These are phyloP conservation scores for Hypoxylon sp. DNA, from an alignment of 2,329 filamentous ascomycete genomes.

Conservation along the genomic window DNA sequence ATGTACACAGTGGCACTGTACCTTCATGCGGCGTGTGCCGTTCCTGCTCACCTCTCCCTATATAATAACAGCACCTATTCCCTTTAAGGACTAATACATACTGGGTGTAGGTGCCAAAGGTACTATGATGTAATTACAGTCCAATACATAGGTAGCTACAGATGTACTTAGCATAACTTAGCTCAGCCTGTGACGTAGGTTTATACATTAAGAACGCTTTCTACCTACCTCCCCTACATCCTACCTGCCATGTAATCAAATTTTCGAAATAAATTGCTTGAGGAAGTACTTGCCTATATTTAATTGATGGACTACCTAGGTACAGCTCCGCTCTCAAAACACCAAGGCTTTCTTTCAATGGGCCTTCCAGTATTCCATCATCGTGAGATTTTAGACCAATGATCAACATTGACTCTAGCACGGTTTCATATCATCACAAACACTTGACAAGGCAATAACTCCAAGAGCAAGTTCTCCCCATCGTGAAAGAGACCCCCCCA, in stretches of 20 bases:
- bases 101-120: no score
- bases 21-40: no score
- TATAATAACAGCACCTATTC: no score
- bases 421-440: background rate
- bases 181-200: no score
- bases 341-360: background rate
- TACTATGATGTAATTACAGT: no score
- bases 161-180: no score
- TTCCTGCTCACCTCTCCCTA: no score
- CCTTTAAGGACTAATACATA: no score
- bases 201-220: no score
- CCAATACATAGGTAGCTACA: no score
- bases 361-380: background rate
- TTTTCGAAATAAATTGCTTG: background rate
- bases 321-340: background rate
- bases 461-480: background rate
- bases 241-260: background rate
- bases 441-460: background rate
- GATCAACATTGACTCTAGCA: background rate
- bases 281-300: background rate
- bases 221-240: no score
- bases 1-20: no score
- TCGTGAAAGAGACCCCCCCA: background rate
- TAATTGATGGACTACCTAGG: background rate
- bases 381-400: background rate